Evolutionary conservation across 331 rosid species (phyloP).

Genomic region (Quercus tomentella): DNA sequence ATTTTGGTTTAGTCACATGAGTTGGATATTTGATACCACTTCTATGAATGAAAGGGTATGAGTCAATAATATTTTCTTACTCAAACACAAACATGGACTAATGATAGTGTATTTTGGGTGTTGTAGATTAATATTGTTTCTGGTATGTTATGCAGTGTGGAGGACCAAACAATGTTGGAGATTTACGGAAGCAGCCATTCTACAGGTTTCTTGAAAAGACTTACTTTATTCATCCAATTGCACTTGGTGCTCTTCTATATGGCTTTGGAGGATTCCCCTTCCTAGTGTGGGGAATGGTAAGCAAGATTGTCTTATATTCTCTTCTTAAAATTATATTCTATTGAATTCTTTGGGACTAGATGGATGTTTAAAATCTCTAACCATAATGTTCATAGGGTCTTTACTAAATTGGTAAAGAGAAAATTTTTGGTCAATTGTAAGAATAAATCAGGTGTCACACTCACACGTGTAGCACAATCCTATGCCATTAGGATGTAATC

Average conservation of each 20-base stretch:
- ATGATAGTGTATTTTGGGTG: background rate
- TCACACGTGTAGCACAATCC: background rate
- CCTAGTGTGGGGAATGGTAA: constrained; percentile 90
- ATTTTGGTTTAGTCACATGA: constrained; percentile 85
- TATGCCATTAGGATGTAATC: background rate
- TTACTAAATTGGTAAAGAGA: background rate
- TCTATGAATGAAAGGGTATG: constrained; percentile 51
- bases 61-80: background rate
- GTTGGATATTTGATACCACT: constrained; percentile 71
- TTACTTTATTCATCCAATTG: constrained; percentile 66
- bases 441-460: background rate
- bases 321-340: background rate
- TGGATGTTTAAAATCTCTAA: background rate
- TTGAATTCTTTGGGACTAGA: background rate
- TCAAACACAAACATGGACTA: background rate
- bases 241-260: constrained; percentile 63
- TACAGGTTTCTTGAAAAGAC: constrained; percentile 61
- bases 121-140: background rate
- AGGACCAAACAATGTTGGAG: constrained; percentile 63
- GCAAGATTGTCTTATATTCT: background rate
- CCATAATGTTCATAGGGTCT: too few species aligned
- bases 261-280: constrained; percentile 79
- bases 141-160: constrained; percentile 57
- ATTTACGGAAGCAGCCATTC: constrained; percentile 68
- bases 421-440: background rate